Evolutionary conservation across 2,329 filamentous ascomycete species (phyloP).

Genomic region (Colletotrichum spinosum): DNA sequence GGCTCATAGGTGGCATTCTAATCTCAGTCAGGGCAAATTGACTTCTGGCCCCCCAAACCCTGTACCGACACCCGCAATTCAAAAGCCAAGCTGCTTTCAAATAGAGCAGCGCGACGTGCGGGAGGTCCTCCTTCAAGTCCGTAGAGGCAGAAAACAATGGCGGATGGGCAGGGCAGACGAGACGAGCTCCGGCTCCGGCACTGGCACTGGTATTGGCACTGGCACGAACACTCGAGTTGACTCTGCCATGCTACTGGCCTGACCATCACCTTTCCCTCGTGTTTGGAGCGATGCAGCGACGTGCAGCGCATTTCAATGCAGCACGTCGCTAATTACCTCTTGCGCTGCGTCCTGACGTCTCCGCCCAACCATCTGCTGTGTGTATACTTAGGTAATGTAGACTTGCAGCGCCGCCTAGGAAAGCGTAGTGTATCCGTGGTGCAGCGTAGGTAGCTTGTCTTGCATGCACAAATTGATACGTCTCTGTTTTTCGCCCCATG

Average conservation of each 20-base stretch:
- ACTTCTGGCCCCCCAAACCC: slow-evolving; percentile 10
- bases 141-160: background rate
- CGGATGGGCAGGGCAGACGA: slow-evolving; percentile 8
- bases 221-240: background rate
- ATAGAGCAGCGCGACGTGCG: slow-evolving; percentile 19
- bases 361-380: slow-evolving; percentile 23
- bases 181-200: slow-evolving; percentile 9
- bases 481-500: slow-evolving; percentile 32
- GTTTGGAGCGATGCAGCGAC: too few relatives aligned
- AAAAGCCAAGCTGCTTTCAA: slow-evolving; percentile 17
- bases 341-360: slow-evolving; percentile 31
- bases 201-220: background rate
- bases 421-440: slow-evolving; percentile 17
- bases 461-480: slow-evolving; percentile 33
- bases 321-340: background rate
- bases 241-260: too few relatives aligned
- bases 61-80: slow-evolving; percentile 2
- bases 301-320: slow-evolving; percentile 11
- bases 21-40: background rate
- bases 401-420: slow-evolving; percentile 23
- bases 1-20: slow-evolving; percentile 4
- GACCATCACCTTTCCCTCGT: too few relatives aligned
- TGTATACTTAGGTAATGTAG: background rate
- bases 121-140: slow-evolving; percentile 10
- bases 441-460: slow-evolving; percentile 21